Conservation (phyloP, 1,139 yeast genomes). For the Komagataea norvegica region DNA sequence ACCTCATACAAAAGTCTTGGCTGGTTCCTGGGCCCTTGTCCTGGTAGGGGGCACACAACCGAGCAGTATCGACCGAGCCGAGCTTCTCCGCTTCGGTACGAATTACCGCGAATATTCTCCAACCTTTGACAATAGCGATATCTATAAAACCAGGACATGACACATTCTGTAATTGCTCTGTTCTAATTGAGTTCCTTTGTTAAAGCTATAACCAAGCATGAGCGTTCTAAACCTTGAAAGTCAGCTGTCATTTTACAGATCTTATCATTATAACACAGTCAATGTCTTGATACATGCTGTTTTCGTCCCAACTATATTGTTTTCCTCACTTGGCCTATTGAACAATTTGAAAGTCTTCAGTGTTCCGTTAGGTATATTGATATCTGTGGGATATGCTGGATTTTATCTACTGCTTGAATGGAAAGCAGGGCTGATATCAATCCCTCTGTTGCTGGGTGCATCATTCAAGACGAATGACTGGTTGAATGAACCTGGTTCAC, state of each 20-base stretch:
- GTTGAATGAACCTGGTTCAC: slow-evolving; percentile 25
- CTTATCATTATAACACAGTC: slow-evolving; percentile 65
- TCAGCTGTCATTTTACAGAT: slow-evolving; percentile 77
- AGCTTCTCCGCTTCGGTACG: too few relatives aligned
- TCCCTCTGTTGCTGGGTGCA: slow-evolving; percentile 32
- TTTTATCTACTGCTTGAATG: slow-evolving; percentile 41
- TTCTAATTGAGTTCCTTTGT: too few relatives aligned
- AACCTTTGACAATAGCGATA: background rate
- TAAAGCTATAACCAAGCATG: slow-evolving; percentile 1
- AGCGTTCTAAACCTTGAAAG: slow-evolving; percentile 44
- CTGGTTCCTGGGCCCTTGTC: too few relatives aligned
- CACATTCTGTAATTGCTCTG: too few relatives aligned
- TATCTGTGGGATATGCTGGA: slow-evolving; percentile 37
- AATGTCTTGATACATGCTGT: slow-evolving; percentile 75
- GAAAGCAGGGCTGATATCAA: slow-evolving; percentile 38
- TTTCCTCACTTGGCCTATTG: slow-evolving; percentile 44
- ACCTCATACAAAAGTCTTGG: too few relatives aligned
- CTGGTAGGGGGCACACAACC: too few relatives aligned
- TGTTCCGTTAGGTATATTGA: slow-evolving; percentile 12
- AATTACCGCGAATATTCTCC: background rate
- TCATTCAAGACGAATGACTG: slow-evolving; percentile 4
- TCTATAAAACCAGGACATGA: background rate
- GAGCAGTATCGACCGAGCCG: too few relatives aligned
- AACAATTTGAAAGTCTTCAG: slow-evolving; percentile 6
- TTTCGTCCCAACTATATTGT: slow-evolving; percentile 75